These are phyloP conservation scores for Millerago galiae DNA, from an alignment of 805 yeast species.

Conservation along the genomic window DNA sequence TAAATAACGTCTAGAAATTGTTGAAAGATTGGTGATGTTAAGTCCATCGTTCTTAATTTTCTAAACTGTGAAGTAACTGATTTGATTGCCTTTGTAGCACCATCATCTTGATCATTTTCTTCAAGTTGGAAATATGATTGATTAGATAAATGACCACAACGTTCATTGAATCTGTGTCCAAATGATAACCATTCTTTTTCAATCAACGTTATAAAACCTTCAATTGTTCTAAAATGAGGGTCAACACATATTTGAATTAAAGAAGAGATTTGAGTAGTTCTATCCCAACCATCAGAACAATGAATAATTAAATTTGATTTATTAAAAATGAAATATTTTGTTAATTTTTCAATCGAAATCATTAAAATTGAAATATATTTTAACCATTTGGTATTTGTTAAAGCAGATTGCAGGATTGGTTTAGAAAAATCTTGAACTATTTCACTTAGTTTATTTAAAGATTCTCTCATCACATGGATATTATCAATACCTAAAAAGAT, in stretches of 20 bases:
- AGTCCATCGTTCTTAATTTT: conserved; percentile 43
- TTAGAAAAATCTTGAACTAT: conserved; percentile 58
- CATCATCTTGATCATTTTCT: conserved; percentile 39
- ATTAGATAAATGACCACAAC: conserved; percentile 63
- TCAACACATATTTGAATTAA: conserved; percentile 82
- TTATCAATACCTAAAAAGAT: conserved; percentile 88
- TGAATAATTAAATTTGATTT: conserved; percentile 81
- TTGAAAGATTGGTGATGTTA: conserved; percentile 88
- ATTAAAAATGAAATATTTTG: conserved; percentile 76
- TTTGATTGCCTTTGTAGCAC: conserved; percentile 38
- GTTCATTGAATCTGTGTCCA: conserved; percentile 83
- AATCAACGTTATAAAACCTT: conserved; percentile 78
- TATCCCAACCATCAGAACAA: conserved; percentile 98
- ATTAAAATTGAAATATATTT: conserved; percentile 62
- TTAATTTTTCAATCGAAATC: conserved; percentile 69
- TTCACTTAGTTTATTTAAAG: conserved; percentile 55
- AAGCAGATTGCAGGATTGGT: conserved; percentile 44
- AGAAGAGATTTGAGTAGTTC: conserved; percentile 86
- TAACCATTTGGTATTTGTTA: conserved; percentile 74
- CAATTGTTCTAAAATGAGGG: conserved; percentile 80
- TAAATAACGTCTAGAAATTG: conserved; percentile 89
- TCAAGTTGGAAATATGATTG: conserved; percentile 34
- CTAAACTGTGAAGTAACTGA: conserved; percentile 46
- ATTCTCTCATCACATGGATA: conserved; percentile 91
- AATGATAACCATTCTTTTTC: conserved; percentile 96